Conservation (phyloP, 2,329 filamentous ascomycete species). For the Juglanconis juglandina region DNA sequence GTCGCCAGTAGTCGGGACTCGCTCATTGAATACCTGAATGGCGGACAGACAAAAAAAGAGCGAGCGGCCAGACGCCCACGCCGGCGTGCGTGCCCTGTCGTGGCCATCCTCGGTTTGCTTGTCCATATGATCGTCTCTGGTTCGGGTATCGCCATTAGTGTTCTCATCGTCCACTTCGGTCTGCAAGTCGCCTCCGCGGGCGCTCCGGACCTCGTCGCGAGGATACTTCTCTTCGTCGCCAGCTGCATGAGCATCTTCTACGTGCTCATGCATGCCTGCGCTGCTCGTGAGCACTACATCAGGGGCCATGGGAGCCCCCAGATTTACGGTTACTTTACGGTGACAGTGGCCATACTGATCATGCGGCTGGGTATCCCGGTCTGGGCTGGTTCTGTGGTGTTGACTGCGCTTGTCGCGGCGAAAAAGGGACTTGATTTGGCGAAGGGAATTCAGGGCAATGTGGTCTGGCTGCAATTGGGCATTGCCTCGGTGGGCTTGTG, state of each 20-base stretch:
- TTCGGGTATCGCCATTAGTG: slow-evolving; percentile 4
- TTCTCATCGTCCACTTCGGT: slow-evolving; percentile 7
- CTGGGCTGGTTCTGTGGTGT: slow-evolving; percentile 12
- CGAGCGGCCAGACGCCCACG: not conserved
- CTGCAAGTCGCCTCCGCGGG: not conserved
- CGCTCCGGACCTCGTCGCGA: slow-evolving; percentile 4
- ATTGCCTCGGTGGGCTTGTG: slow-evolving; percentile 5
- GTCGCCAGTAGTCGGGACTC: slow-evolving; percentile 6
- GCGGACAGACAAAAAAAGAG: not conserved
- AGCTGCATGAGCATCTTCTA: slow-evolving; percentile 14
- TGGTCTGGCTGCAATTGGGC: slow-evolving; percentile 9
- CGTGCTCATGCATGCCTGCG: slow-evolving; percentile 12
- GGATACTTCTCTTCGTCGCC: slow-evolving; percentile 10
- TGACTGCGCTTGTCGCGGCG: slow-evolving; percentile 8
- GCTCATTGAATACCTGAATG: not conserved
- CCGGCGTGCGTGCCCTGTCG: slow-evolving; percentile 2
- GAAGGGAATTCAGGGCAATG: slow-evolving; percentile 3
- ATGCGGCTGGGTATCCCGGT: slow-evolving; percentile 5
- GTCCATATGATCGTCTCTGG: not conserved
- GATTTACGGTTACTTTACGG: slow-evolving; percentile 10
- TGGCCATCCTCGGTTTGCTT: slow-evolving; percentile 3
- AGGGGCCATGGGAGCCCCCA: slow-evolving; percentile 7
- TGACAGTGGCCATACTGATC: slow-evolving; percentile 9
- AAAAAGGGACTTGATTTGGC: not conserved
- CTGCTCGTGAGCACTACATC: slow-evolving; percentile 7